Evolutionary conservation across 345 rosid genomes (phyloP).

Genomic region (Eucalyptus sp.): DNA sequence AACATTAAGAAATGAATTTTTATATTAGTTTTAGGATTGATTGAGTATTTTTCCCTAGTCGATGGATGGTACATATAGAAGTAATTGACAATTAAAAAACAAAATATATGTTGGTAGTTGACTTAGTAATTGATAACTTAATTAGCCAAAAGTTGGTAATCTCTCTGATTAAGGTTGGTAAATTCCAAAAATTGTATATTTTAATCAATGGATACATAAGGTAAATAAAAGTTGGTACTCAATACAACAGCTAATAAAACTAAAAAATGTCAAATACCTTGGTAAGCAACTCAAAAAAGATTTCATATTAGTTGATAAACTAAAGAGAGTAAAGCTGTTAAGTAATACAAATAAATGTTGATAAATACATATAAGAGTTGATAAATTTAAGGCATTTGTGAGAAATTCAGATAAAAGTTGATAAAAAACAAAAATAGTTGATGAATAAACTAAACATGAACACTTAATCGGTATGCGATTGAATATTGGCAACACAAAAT

Average conservation of each 20-base stretch:
- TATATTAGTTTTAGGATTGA: background rate
- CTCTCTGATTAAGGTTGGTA: background rate
- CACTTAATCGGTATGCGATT: too few relatives aligned
- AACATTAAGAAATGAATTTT: background rate
- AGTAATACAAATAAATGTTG: too few relatives aligned
- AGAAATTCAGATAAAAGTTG: too few relatives aligned
- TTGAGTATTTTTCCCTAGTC: background rate
- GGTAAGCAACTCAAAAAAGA: too few relatives aligned
- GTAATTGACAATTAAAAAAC: background rate
- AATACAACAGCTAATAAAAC: too few relatives aligned
- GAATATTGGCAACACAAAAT: too few relatives aligned
- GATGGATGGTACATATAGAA: background rate
- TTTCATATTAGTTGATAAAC: background rate
- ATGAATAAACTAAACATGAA: too few relatives aligned
- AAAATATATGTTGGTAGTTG: background rate
- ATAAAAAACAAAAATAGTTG: too few relatives aligned
- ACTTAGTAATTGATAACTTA: background rate
- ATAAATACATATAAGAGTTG: background rate
- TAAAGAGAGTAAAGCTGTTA: too few relatives aligned
- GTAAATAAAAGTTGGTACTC: too few relatives aligned
- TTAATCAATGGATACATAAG: background rate
- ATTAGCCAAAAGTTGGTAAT: background rate
- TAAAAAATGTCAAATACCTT: background rate
- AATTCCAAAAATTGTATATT: too few relatives aligned
- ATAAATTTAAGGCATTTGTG: too few relatives aligned